Base-by-base conservation (phyloP, 371 early-diverging fungal genomes). In the Coemansia sp. region DNA sequence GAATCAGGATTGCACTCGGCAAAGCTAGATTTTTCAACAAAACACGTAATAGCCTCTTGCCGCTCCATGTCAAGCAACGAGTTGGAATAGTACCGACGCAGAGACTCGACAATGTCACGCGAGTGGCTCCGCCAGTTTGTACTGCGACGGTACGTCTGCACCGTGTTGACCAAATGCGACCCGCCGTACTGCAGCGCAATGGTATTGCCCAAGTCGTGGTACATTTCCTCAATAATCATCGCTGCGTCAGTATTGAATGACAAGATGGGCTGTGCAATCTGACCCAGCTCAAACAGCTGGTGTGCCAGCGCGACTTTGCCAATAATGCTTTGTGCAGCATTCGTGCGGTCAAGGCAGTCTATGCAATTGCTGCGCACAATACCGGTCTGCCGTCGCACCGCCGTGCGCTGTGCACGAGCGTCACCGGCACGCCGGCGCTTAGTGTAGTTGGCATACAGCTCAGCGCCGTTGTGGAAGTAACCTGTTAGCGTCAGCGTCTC, bases 181-280 rank as follows among this genome's bases (percentile, higher is more conserved):
- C 99, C 99, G 54, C 99, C 97, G 80, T 99, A 99, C 78, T 99
- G 99, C 18, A 99, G 78, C 1, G 99, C 99, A 54, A 99, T 93
- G 4, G 94, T 95, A 78, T 99, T 97, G 23, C 99, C 99, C 80
- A 99, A 95, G 63, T 96, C 94, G 69, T 96, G 95, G 84, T 97
- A 99, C 94, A 99, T 93, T 70, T 92, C 93, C 20, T 94, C 98
- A 62, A 99, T 85, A 55, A 96, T 88, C 68, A 94, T 93, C 14
- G 91, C 88, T 0, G 91, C 94, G 75, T 97, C 97, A 16, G 92
- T 91, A 80, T 97, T 96, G 74, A 96, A 94, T 0, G 93, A 90
- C 2, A 97, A 84, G 23, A 82, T 82, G 3, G 96, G 93, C 14
- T 89, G 84, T 14, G 84, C 74, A 42, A 96, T 86, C 26, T 93